Evolutionary conservation across 306 rosid genomes (phyloP), one percentile per base, ranked within the genome.

Genomic region (Rosa multiflora): DNA sequence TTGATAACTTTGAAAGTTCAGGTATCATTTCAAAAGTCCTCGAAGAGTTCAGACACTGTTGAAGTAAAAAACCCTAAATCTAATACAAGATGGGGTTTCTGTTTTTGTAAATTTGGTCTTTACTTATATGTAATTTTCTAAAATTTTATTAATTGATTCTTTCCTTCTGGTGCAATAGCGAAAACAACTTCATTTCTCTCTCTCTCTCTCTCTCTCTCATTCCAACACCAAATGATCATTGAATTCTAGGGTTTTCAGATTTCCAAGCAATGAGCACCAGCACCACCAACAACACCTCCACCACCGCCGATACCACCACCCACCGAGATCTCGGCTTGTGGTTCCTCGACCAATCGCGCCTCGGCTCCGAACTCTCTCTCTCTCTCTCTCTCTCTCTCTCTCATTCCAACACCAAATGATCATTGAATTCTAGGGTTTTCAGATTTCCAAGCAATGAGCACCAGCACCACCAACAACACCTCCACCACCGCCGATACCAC

Each of bases 291-390:
- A 75, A 42, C 42, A 74, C 3, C 73, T 61, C 73, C 78, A 72
- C 3, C 74, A 56, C 73, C 78, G 69, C 55, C 56, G 40, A 48
- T 32, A 32, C 37, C 55, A 40, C 9, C 26, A 53, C 10, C 64
- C 40, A 5, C 11, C 83, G 80, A 78, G 99, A 92, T 89, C 91
- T 88, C 66, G 92, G 88, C 12, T 59, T 84, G 14, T 85, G 88
- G 82, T 92, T 95, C 82, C 58, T 96, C 23, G 91, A 91, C 74
- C 80, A 82, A 32, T 89, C 93, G 62, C 88, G 86, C 20, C 82
- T 81, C 5, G 83, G 88, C 56, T 84, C 81, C 14, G 72, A n/a
- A n/a, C 18, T 29, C 29, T 51, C 66, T n/a, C 63, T 56, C 62
- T 10, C 35, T 56, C 39, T 73, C 18, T 29, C 32, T 51, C 67